Percentiles rank a stretch among this genome's conserved stretches.
Evolutionary conservation across 805 yeast species (phyloP).

Genomic region (Deakozyma indianensis): DNA sequence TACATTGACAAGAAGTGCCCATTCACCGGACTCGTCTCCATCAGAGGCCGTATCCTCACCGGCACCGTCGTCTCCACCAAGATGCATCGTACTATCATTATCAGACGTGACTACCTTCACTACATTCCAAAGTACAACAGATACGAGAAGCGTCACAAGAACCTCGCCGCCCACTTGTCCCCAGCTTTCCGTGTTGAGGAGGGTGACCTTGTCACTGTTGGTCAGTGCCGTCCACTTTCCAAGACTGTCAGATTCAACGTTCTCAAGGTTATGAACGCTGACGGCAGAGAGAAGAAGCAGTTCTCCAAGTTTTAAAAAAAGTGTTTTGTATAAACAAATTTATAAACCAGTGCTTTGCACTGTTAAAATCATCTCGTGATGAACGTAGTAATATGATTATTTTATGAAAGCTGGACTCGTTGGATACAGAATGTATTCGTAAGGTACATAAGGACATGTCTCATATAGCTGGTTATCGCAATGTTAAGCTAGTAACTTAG

Average conservation of each 20-base stretch:
- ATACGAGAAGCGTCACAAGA: slow-evolving; percentile 99
- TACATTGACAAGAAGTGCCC: slow-evolving; percentile 99
- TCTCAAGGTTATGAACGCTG: slow-evolving; percentile 83
- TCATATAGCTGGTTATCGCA: too few species aligned
- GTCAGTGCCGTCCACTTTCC: slow-evolving; percentile 99
- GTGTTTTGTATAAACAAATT: not conserved
- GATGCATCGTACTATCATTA: slow-evolving; percentile 99
- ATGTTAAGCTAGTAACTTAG: too few species aligned
- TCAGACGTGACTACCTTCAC: slow-evolving; percentile 99
- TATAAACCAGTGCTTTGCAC: not conserved
- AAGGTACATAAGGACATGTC: too few species aligned
- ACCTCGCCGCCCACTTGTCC: slow-evolving; percentile 98
- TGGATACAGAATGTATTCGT: not conserved
- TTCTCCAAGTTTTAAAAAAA: slow-evolving; percentile 82
- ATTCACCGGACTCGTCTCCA: slow-evolving; percentile 90
- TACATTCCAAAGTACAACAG: slow-evolving; percentile 99
- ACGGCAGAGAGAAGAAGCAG: slow-evolving; percentile 71
- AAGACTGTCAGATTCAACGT: slow-evolving; percentile 99
- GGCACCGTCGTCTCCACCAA: slow-evolving; percentile 99
- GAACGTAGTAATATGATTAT: slow-evolving; percentile 1
- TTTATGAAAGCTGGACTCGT: too few species aligned
- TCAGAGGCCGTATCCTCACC: slow-evolving; percentile 98
- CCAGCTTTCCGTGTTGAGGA: slow-evolving; percentile 99
- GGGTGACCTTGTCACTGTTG: slow-evolving; percentile 98
- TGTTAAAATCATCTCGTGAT: not conserved